phyloP scores from a whole-genome alignment of 805 yeast species.

The Wilhelminamyces savonicus region DNA sequence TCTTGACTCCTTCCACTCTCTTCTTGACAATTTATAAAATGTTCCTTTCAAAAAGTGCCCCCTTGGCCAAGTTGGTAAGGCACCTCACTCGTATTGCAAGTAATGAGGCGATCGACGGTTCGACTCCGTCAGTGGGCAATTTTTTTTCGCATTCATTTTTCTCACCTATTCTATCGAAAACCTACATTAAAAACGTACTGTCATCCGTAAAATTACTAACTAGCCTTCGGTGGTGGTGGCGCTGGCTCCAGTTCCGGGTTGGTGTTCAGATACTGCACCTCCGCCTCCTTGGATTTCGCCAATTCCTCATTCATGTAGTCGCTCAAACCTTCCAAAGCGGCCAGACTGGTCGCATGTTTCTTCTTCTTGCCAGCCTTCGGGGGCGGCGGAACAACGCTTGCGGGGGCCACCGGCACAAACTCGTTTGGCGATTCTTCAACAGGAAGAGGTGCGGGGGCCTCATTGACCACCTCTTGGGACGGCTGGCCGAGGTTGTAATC shows the following conservation, averaged over 20 bases:
- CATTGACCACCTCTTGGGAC: slow-evolving; percentile 3
- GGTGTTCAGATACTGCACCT: slow-evolving; percentile 9
- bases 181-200: no score
- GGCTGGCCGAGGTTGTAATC: slow-evolving; percentile 4
- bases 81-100: slow-evolving; percentile 52
- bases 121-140: slow-evolving; percentile 47
- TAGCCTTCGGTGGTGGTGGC: slow-evolving; percentile 20
- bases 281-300: slow-evolving; percentile 32
- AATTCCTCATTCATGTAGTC: slow-evolving; percentile 41
- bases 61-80: slow-evolving; percentile 50
- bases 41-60: slow-evolving; percentile 20
- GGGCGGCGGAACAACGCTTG: slow-evolving; percentile 3
- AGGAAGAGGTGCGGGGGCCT: slow-evolving; percentile 7
- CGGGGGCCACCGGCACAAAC: slow-evolving; percentile 4
- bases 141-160: slow-evolving; percentile 4
- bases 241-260: slow-evolving; percentile 4
- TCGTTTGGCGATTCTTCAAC: slow-evolving; percentile 1
- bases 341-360: slow-evolving; percentile 16
- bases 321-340: slow-evolving; percentile 19
- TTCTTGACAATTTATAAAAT: no score
- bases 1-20: no score
- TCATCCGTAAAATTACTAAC: no score
- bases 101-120: slow-evolving; percentile 51
- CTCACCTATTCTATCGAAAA: neutral
- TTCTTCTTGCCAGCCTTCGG: slow-evolving; percentile 18